Percentiles rank a stretch among this genome's conserved stretches.
These are phyloP conservation scores for Brassica juncea DNA, from an alignment of 345 rosid species.

Conservation along the genomic window DNA sequence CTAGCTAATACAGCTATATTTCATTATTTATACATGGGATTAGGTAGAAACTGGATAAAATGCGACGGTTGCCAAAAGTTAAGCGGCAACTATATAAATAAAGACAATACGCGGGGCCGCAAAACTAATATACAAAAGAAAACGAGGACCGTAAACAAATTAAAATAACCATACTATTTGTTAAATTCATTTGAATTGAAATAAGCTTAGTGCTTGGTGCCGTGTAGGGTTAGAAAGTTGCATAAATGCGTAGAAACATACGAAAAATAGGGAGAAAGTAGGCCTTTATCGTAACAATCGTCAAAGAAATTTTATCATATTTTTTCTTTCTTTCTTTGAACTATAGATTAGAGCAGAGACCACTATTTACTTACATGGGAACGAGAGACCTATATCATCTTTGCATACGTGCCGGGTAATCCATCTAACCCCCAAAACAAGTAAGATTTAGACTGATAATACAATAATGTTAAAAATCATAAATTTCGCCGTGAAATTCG, in stretches of 20 bases:
- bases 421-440: conserved; percentile 19
- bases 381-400: conserved; percentile 31
- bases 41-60: neutral
- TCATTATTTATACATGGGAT: neutral
- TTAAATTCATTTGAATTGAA: neutral
- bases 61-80: conserved; percentile 1
- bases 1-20: neutral
- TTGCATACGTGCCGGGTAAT: conserved; percentile 27
- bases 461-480: neutral
- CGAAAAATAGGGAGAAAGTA: conserved; percentile 26
- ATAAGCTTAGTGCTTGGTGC: conserved; percentile 36
- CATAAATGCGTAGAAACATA: conserved; percentile 41
- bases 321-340: neutral
- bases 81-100: conserved; percentile 20
- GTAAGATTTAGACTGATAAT: neutral
- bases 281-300: conserved; percentile 35
- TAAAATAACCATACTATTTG: neutral
- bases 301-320: conserved; percentile 8
- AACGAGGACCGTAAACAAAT: conserved; percentile 17
- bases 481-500: neutral
- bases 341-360: conserved; percentile 4
- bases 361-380: conserved; percentile 26
- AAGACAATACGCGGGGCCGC: neutral
- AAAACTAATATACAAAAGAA: conserved; percentile 13
- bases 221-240: conserved; percentile 36